Conservation (phyloP, 176 grass and related monocot genomes). For the barley (Hordeum vulgare) region MorexV3_pseudomolecules_assembly NC_058523.1:403412555-403413054, state of each 20-base stretch:
- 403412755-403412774: not conserved
- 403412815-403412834: not conserved
- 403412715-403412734: not conserved
- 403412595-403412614: not conserved
- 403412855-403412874: not conserved
- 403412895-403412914: not conserved
- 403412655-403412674: not conserved
- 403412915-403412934: not conserved
- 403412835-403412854: not conserved
- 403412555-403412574: not conserved
- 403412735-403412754: not conserved
- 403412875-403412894: not conserved
- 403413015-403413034: not conserved
- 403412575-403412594: not conserved
- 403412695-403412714: not conserved
- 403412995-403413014: conserved; percentile 17
- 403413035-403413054: not conserved
- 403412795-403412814: not conserved
- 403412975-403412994: conserved; percentile 19
- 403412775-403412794: not conserved
- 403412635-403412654: not conserved
- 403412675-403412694: not conserved
- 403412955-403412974: not conserved
- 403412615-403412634: not conserved
- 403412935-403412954: not conserved